Percentiles rank a stretch among this genome's conserved stretches.
Conservation (phyloP, 225 moss, liverwort and hornwort species). For the Pseudoscleropodium purum region DNA sequence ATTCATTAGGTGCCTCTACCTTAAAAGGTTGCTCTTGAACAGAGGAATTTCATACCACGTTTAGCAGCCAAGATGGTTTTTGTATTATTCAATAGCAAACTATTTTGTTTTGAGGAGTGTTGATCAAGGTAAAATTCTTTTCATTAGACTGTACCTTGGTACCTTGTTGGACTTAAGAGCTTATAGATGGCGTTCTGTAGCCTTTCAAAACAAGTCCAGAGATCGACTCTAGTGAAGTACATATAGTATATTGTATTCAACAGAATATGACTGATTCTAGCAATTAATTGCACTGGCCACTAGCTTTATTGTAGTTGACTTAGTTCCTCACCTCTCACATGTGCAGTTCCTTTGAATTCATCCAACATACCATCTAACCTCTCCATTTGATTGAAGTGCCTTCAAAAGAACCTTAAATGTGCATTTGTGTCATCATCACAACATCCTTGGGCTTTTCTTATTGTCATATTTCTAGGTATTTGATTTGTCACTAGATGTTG, state of each 20-base stretch:
- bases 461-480: slow-evolving; percentile 49
- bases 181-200: slow-evolving; percentile 15
- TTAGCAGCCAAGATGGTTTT: neutral
- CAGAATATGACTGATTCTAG: neutral
- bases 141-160: neutral
- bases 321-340: neutral
- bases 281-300: neutral
- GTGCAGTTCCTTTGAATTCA: neutral
- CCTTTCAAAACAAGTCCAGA: slow-evolving; percentile 53
- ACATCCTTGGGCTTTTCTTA: neutral
- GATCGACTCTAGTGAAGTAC: slow-evolving; percentile 44
- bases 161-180: neutral
- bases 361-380: neutral
- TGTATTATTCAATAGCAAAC: neutral
- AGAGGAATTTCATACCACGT: neutral
- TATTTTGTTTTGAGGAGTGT: neutral
- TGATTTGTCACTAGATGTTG: slow-evolving; percentile 80
- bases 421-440: neutral
- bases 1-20: neutral
- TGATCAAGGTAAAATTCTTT: neutral
- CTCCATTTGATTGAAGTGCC: neutral
- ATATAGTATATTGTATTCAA: neutral
- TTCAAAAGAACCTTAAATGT: neutral
- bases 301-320: neutral
- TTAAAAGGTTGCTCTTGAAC: neutral